Conservation (phyloP, 1,139 yeast species). For the Geotrichum fermentans region DNA sequence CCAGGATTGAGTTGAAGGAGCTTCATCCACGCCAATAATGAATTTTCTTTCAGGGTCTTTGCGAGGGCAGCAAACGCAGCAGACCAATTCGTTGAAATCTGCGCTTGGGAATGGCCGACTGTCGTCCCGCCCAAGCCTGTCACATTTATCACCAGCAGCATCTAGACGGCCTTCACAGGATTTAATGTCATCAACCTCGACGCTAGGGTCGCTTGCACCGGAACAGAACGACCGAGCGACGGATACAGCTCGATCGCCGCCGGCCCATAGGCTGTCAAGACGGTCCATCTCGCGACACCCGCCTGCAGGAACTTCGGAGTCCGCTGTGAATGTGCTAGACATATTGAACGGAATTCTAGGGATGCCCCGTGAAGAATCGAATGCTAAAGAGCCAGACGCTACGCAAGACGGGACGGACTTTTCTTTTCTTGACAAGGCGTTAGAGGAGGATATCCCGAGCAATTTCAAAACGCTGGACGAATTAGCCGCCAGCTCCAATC, state of each 20-base stretch:
- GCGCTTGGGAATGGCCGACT: background rate
- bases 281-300: conserved; percentile 22
- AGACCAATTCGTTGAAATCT: background rate
- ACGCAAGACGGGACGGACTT: background rate
- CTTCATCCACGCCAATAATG: too few species aligned
- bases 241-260: background rate
- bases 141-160: background rate
- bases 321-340: conserved; percentile 18
- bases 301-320: conserved; percentile 22
- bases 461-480: background rate
- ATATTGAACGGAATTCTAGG: conserved; percentile 16
- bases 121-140: background rate
- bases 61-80: conserved; percentile 1
- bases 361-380: background rate
- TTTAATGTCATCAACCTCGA: conserved; percentile 1
- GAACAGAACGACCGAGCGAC: background rate
- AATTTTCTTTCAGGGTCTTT: conserved; percentile 4
- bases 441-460: background rate
- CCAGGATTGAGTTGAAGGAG: too few species aligned
- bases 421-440: conserved; percentile 3
- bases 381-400: background rate
- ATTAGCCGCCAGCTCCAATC: background rate
- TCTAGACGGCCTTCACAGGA: conserved; percentile 4
- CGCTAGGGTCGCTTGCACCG: background rate
- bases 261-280: conserved; percentile 14